phyloP scores from a whole-genome alignment of 2,329 filamentous ascomycete genomes.

The Tolypocladium sp. region DNA sequence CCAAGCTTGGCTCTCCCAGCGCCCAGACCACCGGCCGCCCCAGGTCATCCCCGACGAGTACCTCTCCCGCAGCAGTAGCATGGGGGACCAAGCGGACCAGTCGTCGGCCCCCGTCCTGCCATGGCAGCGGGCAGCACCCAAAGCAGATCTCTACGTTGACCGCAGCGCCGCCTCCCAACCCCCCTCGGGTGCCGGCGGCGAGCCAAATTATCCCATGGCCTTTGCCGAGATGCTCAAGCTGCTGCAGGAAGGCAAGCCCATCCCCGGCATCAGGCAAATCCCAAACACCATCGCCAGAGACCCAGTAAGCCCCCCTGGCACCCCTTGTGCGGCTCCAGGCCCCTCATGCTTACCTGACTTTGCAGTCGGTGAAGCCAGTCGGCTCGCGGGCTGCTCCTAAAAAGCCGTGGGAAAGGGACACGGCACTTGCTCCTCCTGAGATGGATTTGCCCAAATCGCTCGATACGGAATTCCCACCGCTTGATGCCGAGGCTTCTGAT shows the following conservation, averaged over 20 bases:
- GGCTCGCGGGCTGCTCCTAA: conserved; percentile 37
- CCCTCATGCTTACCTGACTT: background rate
- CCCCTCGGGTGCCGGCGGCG: conserved; percentile 19
- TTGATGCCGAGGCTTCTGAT: conserved; percentile 18
- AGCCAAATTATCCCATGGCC: conserved; percentile 67
- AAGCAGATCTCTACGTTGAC: conserved; percentile 35
- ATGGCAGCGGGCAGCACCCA: conserved; percentile 43
- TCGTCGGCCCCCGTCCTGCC: conserved; percentile 15
- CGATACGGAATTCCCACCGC: conserved; percentile 25
- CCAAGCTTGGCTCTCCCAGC: conserved; percentile 47
- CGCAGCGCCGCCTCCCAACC: conserved; percentile 17
- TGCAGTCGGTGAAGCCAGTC: conserved; percentile 36
- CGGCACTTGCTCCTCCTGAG: conserved; percentile 7
- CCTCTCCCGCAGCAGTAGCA: conserved; percentile 1
- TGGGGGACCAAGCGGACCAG: conserved; percentile 2
- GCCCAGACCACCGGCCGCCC: conserved; percentile 22
- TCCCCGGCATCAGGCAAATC: conserved; percentile 82
- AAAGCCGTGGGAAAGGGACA: conserved; percentile 72
- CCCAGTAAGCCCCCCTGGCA: conserved; percentile 39
- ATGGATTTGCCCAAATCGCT: conserved; percentile 15
- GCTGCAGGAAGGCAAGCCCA: conserved; percentile 70
- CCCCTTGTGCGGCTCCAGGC: background rate
- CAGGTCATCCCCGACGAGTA: conserved; percentile 27
- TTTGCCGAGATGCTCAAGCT: conserved; percentile 83
- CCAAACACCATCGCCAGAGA: conserved; percentile 69